Conservation (phyloP, 345 rosid species). For the Salix dunnii region DNA sequence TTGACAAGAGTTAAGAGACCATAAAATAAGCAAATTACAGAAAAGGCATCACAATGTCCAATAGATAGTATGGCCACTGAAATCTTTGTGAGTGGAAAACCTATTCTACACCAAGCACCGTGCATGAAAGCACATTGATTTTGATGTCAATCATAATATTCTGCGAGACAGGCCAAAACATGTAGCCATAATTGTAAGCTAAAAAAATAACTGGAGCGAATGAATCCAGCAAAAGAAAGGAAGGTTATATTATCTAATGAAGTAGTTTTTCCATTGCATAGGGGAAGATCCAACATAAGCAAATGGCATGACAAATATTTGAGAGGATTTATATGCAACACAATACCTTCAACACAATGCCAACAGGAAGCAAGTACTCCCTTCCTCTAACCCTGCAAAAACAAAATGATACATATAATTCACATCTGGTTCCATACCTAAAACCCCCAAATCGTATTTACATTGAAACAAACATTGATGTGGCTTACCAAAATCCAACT, state of each 20-base stretch:
- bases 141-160: no score
- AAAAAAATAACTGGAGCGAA: no score
- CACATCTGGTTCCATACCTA: background rate
- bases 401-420: background rate
- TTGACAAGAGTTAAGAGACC: slow-evolving; percentile 14
- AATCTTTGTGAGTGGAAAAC: background rate
- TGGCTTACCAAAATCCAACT: slow-evolving; percentile 87
- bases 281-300: background rate
- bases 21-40: background rate
- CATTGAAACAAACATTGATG: slow-evolving; percentile 8
- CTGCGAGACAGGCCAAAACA: no score
- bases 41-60: background rate
- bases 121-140: no score
- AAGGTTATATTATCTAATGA: no score
- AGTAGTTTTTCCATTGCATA: no score
- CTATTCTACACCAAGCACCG: background rate
- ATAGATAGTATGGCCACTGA: background rate
- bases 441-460: background rate
- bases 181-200: no score
- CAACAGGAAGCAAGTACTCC: slow-evolving; percentile 88
- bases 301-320: background rate
- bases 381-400: slow-evolving; percentile 73
- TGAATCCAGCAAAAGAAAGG: no score
- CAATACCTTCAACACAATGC: slow-evolving; percentile 78
- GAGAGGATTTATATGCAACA: slow-evolving; percentile 11